A percentile compares a stretch with the other conserved stretches of the same genome.
phyloP scores from a whole-genome alignment of 495 filamentous ascomycete species.

The Friedmanniomyces endolithicus region DNA sequence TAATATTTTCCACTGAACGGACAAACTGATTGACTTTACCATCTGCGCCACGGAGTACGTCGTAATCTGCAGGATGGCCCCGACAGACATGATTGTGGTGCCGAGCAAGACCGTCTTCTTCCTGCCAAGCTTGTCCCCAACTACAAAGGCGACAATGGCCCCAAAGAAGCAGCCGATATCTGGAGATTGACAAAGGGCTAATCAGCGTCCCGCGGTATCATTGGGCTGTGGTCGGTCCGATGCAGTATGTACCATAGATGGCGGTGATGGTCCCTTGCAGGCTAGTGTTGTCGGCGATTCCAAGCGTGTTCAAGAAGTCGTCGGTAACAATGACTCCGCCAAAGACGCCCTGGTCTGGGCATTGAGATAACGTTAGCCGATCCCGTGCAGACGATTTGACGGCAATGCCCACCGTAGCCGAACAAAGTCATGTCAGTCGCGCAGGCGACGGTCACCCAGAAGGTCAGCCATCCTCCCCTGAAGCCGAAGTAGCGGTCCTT shows the following conservation, averaged over 20 bases:
- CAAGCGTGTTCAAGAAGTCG: constrained; percentile 24
- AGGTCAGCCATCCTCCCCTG: constrained; percentile 20
- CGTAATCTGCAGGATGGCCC: constrained; percentile 51
- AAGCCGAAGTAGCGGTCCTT: constrained; percentile 19
- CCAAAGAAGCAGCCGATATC: constrained; percentile 23
- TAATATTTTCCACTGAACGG: not conserved
- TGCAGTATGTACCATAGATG: constrained; percentile 7
- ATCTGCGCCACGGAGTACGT: constrained; percentile 51
- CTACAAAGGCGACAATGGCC: constrained; percentile 16
- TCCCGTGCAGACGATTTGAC: too few relatives aligned
- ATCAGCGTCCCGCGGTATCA: not conserved
- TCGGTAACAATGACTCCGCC: constrained; percentile 26
- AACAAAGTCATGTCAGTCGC: constrained; percentile 28
- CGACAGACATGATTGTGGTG: constrained; percentile 44
- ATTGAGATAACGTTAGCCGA: too few relatives aligned
- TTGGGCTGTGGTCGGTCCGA: too few relatives aligned
- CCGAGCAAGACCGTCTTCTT: constrained; percentile 21
- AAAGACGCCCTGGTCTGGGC: constrained; percentile 28
- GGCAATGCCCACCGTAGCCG: constrained; percentile 16
- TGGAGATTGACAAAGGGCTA: not conserved
- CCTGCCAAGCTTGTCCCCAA: constrained; percentile 12
- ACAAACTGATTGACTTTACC: not conserved
- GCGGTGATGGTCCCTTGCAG: constrained; percentile 15
- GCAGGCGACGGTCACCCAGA: constrained; percentile 22
- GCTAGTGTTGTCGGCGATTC: constrained; percentile 4